Evolutionary conservation across 2,329 filamentous ascomycete species (phyloP).

Genomic region (Aureobasidium sp.): DNA sequence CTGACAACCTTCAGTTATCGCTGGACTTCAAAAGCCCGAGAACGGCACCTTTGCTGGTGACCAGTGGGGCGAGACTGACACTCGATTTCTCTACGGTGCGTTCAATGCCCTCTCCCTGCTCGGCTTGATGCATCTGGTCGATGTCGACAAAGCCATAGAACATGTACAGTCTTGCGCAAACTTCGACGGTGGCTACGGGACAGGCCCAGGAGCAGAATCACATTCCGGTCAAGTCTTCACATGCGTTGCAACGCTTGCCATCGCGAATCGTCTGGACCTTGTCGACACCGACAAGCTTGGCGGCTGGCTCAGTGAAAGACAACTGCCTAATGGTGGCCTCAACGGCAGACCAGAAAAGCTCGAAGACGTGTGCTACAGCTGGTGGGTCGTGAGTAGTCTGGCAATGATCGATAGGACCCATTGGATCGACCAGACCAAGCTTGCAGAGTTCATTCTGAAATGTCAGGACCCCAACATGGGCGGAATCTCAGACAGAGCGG

Average conservation of each 20-base stretch:
- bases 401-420: slow-evolving; percentile 81
- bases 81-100: slow-evolving; percentile 84
- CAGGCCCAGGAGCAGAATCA: slow-evolving; percentile 82
- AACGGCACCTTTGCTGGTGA: slow-evolving; percentile 89
- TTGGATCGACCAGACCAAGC: slow-evolving; percentile 83
- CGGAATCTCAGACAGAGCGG: slow-evolving; percentile 83
- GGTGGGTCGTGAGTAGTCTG: slow-evolving; percentile 94
- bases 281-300: slow-evolving; percentile 73
- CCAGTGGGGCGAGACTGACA: slow-evolving; percentile 94
- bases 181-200: slow-evolving; percentile 89
- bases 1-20: slow-evolving; percentile 54
- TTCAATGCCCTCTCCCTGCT: slow-evolving; percentile 85
- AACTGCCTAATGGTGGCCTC: slow-evolving; percentile 76
- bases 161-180: slow-evolving; percentile 81
- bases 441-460: slow-evolving; percentile 73
- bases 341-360: slow-evolving; percentile 93
- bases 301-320: slow-evolving; percentile 87
- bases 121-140: slow-evolving; percentile 61
- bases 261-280: slow-evolving; percentile 72
- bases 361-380: slow-evolving; percentile 97
- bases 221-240: slow-evolving; percentile 95
- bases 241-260: slow-evolving; percentile 78
- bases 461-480: slow-evolving; percentile 82
- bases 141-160: slow-evolving; percentile 71
- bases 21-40: slow-evolving; percentile 68